phyloP scores from a whole-genome alignment of 192 early-diverging fungal species.

The Coemansia sp. region DNA sequence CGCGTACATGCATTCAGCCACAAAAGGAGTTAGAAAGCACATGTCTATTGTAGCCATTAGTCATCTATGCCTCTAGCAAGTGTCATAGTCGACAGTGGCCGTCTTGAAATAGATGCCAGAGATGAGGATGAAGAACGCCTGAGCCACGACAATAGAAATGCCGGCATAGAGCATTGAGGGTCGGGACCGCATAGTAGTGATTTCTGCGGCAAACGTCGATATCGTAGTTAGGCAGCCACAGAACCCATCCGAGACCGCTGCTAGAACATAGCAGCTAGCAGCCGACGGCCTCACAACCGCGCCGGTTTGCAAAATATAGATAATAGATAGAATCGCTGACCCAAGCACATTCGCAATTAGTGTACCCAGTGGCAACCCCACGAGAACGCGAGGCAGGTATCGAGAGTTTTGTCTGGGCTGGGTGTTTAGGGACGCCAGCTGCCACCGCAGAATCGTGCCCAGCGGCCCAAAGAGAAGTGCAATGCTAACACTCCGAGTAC shows the following conservation, averaged over 20 bases:
- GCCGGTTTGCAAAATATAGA: conserved; percentile 36
- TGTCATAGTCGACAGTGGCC: conserved; percentile 14
- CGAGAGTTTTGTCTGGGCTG: background rate
- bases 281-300: conserved; percentile 34
- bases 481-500: conserved; percentile 39
- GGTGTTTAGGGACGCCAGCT: conserved; percentile 33
- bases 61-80: background rate
- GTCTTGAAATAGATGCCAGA: conserved; percentile 51
- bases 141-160: conserved; percentile 34
- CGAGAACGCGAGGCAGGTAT: background rate
- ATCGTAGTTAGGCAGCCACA: conserved; percentile 70
- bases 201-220: conserved; percentile 63
- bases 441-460: conserved; percentile 46
- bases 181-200: conserved; percentile 22
- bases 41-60: background rate
- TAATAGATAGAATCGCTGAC: conserved; percentile 21
- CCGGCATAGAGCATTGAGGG: conserved; percentile 20
- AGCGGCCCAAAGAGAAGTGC: conserved; percentile 35
- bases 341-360: conserved; percentile 44
- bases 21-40: background rate
- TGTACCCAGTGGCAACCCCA: conserved; percentile 42
- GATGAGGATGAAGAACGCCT: conserved; percentile 37
- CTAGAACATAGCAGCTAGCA: conserved; percentile 38
- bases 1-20: conserved; percentile 6
- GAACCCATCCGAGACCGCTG: conserved; percentile 56